Percentiles rank a stretch among this genome's conserved stretches.
phyloP scores from a whole-genome alignment of 2,329 filamentous ascomycete genomes.

The Fusarium sp. region DNA sequence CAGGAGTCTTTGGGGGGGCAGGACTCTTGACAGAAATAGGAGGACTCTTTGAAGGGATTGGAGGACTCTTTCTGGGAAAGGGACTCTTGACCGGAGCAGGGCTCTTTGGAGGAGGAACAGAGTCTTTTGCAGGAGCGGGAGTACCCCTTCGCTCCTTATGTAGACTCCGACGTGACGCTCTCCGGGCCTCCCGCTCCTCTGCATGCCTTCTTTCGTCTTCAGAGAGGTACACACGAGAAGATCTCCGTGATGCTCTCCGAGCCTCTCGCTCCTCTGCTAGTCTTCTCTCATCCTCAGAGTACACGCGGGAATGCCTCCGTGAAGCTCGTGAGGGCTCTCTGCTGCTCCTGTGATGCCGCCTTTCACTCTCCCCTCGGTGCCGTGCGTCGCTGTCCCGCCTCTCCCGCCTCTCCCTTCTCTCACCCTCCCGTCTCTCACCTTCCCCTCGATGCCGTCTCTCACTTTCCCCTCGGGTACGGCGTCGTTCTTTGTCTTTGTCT shows the following conservation, averaged over 20 bases:
- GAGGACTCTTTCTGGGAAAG: background rate
- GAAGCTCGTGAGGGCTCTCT: slow-evolving; percentile 9
- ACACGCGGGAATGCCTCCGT: background rate
- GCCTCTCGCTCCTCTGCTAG: slow-evolving; percentile 10
- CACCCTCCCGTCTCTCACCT: background rate
- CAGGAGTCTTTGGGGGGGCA: background rate
- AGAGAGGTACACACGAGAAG: background rate
- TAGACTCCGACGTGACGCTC: background rate
- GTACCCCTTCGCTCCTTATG: slow-evolving; percentile 2
- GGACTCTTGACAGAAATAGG: background rate
- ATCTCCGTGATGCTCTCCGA: background rate
- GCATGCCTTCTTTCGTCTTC: slow-evolving; percentile 5
- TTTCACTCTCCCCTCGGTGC: background rate
- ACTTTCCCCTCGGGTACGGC: background rate
- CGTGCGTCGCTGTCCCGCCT: background rate
- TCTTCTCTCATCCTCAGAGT: slow-evolving; percentile 1
- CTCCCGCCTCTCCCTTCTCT: background rate
- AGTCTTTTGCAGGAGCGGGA: background rate
- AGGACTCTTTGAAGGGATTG: background rate
- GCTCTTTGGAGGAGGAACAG: background rate
- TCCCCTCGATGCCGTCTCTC: background rate
- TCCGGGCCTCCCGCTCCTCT: slow-evolving; percentile 4
- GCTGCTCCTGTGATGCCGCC: background rate
- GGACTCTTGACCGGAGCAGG: background rate
- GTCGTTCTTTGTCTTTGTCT: background rate